Base-by-base conservation (phyloP, 768 basidiomycete species). In the Suillus americanus region DNA sequence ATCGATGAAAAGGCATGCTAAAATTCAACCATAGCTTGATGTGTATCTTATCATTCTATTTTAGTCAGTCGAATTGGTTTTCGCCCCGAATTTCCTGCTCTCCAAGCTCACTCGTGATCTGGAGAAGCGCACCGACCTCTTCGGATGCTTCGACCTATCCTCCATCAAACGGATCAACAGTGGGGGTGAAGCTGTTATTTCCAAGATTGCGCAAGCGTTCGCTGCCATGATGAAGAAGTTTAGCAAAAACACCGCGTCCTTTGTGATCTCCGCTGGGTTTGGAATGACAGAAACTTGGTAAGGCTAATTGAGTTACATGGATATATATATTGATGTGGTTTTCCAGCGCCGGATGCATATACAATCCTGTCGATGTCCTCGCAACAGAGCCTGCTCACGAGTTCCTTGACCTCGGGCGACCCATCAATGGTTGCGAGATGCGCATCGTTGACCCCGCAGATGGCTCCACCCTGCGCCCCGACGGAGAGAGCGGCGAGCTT, bases 221-320 rank as follows among this genome's bases (percentile, higher is more conserved):
- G 70, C 71, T n/a, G 72, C 68, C 35, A 73, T 68, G 6, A 68
- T 82, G 14, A 69, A 73, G 25, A 71, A 65, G 37, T 65, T 74
- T 10, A 65, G 70, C 8, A 75, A 67, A 40, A 63, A 68, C 37
- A 23, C 56, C 9, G 53, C 38, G 14, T 62, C 68, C 14, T 67
- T 69, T n/a, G 48, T 55, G 6, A 65, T 69, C 55, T 67, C 68
- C 4, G 74, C 72, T 41, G 78, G 76, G 7, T 80, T 80, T 57
- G 79, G 79, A 35, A 80, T 82, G 81, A 81, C 76, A 0, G 82
- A 83, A 64, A 83, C 81, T 25, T 76, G 76, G 69, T 72, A 59
- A 56, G 78, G 71, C 57, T 38, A 0, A 18, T 40, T 23, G 54
- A 55, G 13, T 25, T 3, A 38, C 30, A 9, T 8, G 23, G n/a